Evolutionary conservation across 78 protist genomes (phyloP).

Genomic region (Dictyostelium discoideum): dicty_2.7 NC_007088.5:3478501-3479000

Average conservation of each 20-base stretch:
- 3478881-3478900: not conserved
- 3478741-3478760: not conserved
- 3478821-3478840: not conserved
- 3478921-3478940: not conserved
- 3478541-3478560: not conserved
- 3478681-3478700: not conserved
- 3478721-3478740: not conserved
- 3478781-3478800: not conserved
- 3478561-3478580: not conserved
- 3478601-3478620: not conserved
- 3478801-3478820: not conserved
- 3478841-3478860: slow-evolving; percentile 26
- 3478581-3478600: not conserved
- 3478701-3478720: not conserved
- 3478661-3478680: slow-evolving; percentile 22
- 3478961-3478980: slow-evolving; percentile 10
- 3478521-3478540: not conserved
- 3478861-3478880: not conserved
- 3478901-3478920: not conserved
- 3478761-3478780: not conserved
- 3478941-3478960: slow-evolving; percentile 26
- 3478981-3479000: too few species aligned
- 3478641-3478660: not conserved
- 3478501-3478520: not conserved
- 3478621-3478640: not conserved